phyloP scores from a whole-genome alignment of 345 rosid genomes.

The Draba incana region DNA sequence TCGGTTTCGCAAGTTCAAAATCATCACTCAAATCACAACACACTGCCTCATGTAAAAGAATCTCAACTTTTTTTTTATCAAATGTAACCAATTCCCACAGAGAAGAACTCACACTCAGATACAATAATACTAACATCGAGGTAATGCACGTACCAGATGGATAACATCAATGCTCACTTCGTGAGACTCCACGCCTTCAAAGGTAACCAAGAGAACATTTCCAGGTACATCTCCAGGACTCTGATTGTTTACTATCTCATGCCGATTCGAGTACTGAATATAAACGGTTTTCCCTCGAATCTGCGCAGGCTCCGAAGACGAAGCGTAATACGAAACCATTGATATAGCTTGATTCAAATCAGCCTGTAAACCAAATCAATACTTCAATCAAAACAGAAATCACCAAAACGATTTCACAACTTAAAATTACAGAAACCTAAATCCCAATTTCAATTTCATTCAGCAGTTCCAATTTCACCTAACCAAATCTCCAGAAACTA shows the following conservation, averaged over 20 bases:
- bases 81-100: not conserved
- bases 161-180: slow-evolving; percentile 92
- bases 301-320: slow-evolving; percentile 97
- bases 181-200: slow-evolving; percentile 94
- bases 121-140: not conserved
- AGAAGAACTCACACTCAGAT: not conserved
- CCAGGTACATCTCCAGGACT: slow-evolving; percentile 98
- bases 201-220: slow-evolving; percentile 87
- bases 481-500: slow-evolving; percentile 6
- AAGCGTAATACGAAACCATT: slow-evolving; percentile 96
- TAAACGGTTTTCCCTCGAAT: slow-evolving; percentile 94
- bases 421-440: not conserved
- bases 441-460: not conserved
- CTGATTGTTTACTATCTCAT: slow-evolving; percentile 95
- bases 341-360: slow-evolving; percentile 92
- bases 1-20: slow-evolving; percentile 7
- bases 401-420: not conserved
- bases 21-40: slow-evolving; percentile 20
- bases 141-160: slow-evolving; percentile 71
- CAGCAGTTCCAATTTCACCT: slow-evolving; percentile 5
- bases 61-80: too few relatives aligned
- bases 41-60: not conserved
- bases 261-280: slow-evolving; percentile 92
- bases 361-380: slow-evolving; percentile 48
- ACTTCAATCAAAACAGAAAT: not conserved